phyloP scores from a whole-genome alignment of 805 yeast species.

The Yarrowia osloensis region DNA sequence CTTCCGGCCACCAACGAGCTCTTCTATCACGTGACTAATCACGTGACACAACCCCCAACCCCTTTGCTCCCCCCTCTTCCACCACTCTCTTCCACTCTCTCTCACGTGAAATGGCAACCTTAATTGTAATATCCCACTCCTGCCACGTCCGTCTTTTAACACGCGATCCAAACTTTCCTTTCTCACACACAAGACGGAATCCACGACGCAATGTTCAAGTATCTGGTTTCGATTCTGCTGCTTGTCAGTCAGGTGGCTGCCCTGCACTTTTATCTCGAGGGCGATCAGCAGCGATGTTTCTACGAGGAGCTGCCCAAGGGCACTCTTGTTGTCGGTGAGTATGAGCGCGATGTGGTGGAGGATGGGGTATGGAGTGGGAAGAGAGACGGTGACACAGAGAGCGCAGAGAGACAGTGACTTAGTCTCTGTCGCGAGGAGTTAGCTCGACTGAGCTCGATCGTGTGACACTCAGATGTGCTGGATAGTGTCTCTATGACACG shows the following conservation, averaged over 20 bases:
- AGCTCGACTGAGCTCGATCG: too few relatives aligned
- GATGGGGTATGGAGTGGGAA: background rate
- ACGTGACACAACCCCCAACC: too few relatives aligned
- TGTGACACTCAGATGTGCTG: too few relatives aligned
- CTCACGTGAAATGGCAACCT: constrained; percentile 14
- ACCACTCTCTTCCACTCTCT: background rate
- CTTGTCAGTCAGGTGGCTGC: constrained; percentile 44
- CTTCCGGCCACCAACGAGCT: too few relatives aligned
- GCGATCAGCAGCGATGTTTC: constrained; percentile 75
- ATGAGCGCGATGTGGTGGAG: background rate
- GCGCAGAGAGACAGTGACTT: too few relatives aligned
- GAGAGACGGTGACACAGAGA: too few relatives aligned
- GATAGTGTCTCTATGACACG: too few relatives aligned
- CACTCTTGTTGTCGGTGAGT: constrained; percentile 74
- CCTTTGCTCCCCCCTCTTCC: background rate
- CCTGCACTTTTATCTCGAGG: constrained; percentile 76
- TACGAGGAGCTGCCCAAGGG: constrained; percentile 75
- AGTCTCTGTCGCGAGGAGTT: too few relatives aligned
- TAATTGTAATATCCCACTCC: constrained; percentile 6
- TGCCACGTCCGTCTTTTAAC: constrained; percentile 17
- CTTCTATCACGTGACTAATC: background rate
- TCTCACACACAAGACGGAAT: background rate
- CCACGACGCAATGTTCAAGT: constrained; percentile 28
- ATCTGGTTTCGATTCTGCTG: constrained; percentile 32
- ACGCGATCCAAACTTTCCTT: constrained; percentile 23